Percentiles rank a stretch among this genome's conserved stretches.
phyloP scores from a whole-genome alignment of 495 filamentous ascomycete genomes.

The Neurospora terricola region DNA sequence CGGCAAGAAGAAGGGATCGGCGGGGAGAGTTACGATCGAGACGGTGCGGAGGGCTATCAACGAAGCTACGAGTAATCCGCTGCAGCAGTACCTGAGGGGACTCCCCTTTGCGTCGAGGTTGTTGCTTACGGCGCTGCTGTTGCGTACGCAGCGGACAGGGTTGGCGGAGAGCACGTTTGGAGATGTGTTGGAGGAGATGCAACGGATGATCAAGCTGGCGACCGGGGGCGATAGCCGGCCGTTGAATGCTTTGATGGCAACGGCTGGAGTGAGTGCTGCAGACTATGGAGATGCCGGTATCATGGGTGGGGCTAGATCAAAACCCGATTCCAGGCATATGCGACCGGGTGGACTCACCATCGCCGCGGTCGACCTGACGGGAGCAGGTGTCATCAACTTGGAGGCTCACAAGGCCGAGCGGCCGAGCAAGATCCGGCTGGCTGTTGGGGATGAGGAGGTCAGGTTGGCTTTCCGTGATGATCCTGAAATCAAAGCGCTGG shows the following conservation, averaged over 20 bases:
- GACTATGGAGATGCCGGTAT: neutral
- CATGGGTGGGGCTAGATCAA: constrained; percentile 4
- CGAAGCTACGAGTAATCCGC: constrained; percentile 84
- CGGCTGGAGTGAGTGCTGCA: constrained; percentile 5
- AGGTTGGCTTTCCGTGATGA: constrained; percentile 81
- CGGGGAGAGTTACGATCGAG: constrained; percentile 71
- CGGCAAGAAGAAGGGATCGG: constrained; percentile 12
- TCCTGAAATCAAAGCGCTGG: constrained; percentile 69
- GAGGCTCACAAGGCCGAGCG: constrained; percentile 72
- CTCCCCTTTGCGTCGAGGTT: constrained; percentile 76
- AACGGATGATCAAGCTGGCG: constrained; percentile 52
- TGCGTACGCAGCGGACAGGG: constrained; percentile 70
- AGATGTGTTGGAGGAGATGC: constrained; percentile 88
- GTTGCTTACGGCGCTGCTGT: constrained; percentile 71
- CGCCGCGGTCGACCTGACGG: constrained; percentile 72
- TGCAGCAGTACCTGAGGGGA: constrained; percentile 76
- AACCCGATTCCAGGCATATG: constrained; percentile 3
- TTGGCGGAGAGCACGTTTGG: constrained; percentile 77
- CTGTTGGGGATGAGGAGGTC: constrained; percentile 84
- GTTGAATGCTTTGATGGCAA: constrained; percentile 9
- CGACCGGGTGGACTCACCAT: constrained; percentile 57
- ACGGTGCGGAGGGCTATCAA: constrained; percentile 90
- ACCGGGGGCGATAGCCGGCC: constrained; percentile 40
- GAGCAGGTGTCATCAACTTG: constrained; percentile 75
- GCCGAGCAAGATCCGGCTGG: constrained; percentile 74